These are phyloP conservation scores for Odontarrhena argentea DNA, from an alignment of 345 rosid species.

Conservation along the genomic window DNA sequence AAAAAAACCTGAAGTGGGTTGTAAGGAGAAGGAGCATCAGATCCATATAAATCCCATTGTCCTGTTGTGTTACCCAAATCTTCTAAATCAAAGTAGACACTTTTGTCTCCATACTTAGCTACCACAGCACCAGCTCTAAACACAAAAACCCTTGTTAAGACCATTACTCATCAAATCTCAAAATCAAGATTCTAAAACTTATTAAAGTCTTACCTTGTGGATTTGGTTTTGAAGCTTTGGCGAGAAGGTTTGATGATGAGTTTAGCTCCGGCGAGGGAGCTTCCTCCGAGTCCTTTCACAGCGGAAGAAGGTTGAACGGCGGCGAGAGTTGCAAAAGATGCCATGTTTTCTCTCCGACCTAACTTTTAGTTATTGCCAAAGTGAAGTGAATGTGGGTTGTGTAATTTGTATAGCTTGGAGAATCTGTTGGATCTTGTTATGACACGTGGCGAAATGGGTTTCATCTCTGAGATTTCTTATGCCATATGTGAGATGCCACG, in stretches of 20 bases:
- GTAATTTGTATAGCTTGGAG: conserved; percentile 35
- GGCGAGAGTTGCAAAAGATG: conserved; percentile 71
- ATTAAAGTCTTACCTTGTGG: conserved; percentile 21
- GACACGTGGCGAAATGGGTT: conserved; percentile 67
- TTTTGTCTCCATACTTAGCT: conserved; percentile 96
- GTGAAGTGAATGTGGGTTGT: conserved; percentile 24
- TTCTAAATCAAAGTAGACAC: conserved; percentile 94
- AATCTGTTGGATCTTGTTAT: conserved; percentile 45
- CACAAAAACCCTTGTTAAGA: conserved; percentile 1
- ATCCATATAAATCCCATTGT: conserved; percentile 94
- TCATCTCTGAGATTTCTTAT: conserved; percentile 43
- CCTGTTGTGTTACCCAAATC: conserved; percentile 97
- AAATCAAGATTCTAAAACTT: conserved; percentile 8
- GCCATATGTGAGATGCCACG: conserved; percentile 55
- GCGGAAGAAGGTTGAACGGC: conserved; percentile 56
- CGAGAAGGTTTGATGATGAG: conserved; percentile 67
- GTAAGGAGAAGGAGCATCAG: conserved; percentile 96
- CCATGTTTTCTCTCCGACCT: conserved; percentile 57
- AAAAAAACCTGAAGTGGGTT: conserved; percentile 78
- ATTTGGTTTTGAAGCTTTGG: conserved; percentile 59
- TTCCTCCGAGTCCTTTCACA: conserved; percentile 73
- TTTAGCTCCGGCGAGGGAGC: conserved; percentile 74
- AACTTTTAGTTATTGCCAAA: conserved; percentile 13
- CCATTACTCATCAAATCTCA: conserved; percentile 10
- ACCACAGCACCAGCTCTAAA: conserved; percentile 64